Evolutionary conservation across 441 rosid species (phyloP), one percentile per base, ranked within the genome.

Genomic region (Sinapis alba): DNA sequence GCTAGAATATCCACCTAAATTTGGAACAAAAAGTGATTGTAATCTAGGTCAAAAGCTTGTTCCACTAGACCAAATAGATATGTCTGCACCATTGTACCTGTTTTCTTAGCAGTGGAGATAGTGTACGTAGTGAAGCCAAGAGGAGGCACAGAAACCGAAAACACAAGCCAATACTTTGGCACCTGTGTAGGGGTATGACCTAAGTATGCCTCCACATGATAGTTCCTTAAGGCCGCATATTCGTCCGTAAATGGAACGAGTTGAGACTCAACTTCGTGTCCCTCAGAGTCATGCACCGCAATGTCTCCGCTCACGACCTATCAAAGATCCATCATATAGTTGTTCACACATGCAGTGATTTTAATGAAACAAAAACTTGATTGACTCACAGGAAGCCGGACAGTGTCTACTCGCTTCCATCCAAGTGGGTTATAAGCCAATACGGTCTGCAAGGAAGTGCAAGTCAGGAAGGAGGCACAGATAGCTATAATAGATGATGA

Each of bases 351-450:
- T 50, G 60, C 15, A 36, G 43, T 4, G 60, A 68, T 27, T 23
- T 75, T 28, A 30, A 63, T 59, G 75, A 28, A 28, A 77, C 15
- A 34, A 67, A 28, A 73, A 24, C 19, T 24, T 72, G 72, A 77
- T 63, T 71, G 68, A 85, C 97, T 88, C 81, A 94, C 99, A 21
- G 98, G 99, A 80, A 96, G 81, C 77, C 86, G 91, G 75, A 96
- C 83, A 26, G 88, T 84, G 80, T 96, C 97, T 59, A 84, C 88
- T 83, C 99, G 89, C 81, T 86, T 84, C 99, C 98, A 96, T 82
- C 98, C 99, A 67, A 96, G 94, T 67, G 99, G 79, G 81, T 96
- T 96, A 83, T 96, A 96, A 68, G 88, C 90, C 79, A 94, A 84
- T 73, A 92, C 84, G 54, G 86, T 75, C 99, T 94, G 78, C 77